phyloP scores from a whole-genome alignment of 805 yeast species.

The Schwanniomyces pseudopolymorphus region DNA sequence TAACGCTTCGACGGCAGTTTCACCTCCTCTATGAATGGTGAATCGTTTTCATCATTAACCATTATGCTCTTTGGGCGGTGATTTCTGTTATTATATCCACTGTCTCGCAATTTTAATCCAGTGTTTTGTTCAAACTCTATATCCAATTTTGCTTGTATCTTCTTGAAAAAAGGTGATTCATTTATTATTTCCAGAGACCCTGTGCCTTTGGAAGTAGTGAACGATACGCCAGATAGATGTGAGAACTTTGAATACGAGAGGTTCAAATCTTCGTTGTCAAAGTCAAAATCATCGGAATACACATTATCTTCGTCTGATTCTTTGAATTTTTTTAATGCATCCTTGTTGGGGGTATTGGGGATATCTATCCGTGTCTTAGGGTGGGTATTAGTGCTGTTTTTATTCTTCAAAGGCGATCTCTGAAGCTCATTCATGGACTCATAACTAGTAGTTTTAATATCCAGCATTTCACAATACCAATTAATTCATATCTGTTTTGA shows the following conservation, averaged over 20 bases:
- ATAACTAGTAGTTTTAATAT: neutral
- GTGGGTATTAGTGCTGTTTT: neutral
- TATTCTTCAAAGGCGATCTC: neutral
- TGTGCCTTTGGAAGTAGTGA: slow-evolving; percentile 8
- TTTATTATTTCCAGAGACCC: slow-evolving; percentile 1
- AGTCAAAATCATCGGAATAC: slow-evolving; percentile 27
- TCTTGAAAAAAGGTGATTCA: slow-evolving; percentile 29
- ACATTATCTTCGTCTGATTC: slow-evolving; percentile 20
- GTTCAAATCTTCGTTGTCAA: slow-evolving; percentile 23
- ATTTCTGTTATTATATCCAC: neutral
- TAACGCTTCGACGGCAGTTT: neutral
- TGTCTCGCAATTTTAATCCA: neutral
- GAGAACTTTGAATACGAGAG: slow-evolving; percentile 40
- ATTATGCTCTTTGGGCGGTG: neutral
- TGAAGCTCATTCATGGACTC: neutral
- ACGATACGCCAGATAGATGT: slow-evolving; percentile 24
- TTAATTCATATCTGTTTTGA: neutral
- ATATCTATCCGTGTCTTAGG: neutral
- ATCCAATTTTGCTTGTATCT: slow-evolving; percentile 22
- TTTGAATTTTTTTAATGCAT: slow-evolving; percentile 30
- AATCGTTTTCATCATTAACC: slow-evolving; percentile 12
- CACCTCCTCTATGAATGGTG: slow-evolving; percentile 16
- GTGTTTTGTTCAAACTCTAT: slow-evolving; percentile 9
- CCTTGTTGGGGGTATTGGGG: slow-evolving; percentile 13
- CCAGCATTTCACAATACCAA: neutral